These are phyloP conservation scores for Trichoderma koningiopsis DNA, from an alignment of 2,329 filamentous ascomycete species.

Conservation along the genomic window DNA sequence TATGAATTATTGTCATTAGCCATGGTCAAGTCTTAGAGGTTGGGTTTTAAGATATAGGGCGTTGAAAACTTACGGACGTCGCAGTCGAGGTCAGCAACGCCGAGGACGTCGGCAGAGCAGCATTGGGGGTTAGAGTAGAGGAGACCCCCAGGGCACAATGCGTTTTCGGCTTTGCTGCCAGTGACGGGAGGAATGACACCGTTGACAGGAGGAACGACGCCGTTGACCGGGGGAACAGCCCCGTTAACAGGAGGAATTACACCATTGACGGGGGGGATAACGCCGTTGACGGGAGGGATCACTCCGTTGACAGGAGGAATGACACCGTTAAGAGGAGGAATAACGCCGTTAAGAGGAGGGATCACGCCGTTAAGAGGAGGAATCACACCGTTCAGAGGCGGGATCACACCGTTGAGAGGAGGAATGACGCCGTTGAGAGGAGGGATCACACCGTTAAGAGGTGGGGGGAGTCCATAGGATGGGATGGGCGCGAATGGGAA, in stretches of 20 bases:
- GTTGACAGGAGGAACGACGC: background rate
- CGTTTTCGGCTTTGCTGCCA: background rate
- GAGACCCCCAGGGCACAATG: background rate
- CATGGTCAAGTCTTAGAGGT: background rate
- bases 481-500: background rate
- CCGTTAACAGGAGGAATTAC: background rate
- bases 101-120: conserved; percentile 24
- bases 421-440: too few species aligned
- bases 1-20: background rate
- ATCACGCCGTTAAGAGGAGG: background rate
- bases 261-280: background rate
- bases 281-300: background rate
- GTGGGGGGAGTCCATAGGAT: background rate
- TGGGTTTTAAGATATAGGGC: background rate
- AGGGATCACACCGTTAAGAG: too few species aligned
- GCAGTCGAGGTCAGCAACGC: conserved; percentile 22
- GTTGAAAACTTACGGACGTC: conserved; percentile 16
- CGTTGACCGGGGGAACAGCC: too few species aligned
- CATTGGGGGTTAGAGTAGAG: conserved; percentile 23
- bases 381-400: background rate
- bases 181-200: background rate
- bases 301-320: background rate
- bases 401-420: too few species aligned
- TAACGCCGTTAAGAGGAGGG: background rate
- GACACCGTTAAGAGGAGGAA: background rate